Evolutionary conservation across 2,329 filamentous ascomycete species (phyloP).

Genomic region (Bipolaris bicolor): DNA sequence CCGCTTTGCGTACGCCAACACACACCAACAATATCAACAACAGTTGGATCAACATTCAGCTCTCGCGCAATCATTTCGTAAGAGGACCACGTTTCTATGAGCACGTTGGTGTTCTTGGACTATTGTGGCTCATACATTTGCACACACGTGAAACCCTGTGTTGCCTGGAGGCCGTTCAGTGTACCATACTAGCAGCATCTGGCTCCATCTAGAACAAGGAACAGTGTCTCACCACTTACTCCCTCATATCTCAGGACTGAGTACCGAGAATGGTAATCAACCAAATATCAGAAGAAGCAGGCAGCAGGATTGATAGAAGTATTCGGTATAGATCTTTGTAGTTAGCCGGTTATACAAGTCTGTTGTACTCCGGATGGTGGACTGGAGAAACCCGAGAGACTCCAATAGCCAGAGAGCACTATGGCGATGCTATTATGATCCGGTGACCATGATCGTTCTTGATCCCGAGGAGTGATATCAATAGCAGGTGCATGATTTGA

Average conservation of each 20-base stretch:
- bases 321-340: too few species aligned
- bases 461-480: neutral
- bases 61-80: neutral
- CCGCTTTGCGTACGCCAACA: too few species aligned
- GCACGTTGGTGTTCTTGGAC: neutral
- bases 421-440: neutral
- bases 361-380: too few species aligned
- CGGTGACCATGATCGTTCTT: neutral
- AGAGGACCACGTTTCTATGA: neutral
- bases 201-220: neutral
- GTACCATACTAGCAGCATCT: neutral
- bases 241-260: too few species aligned
- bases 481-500: neutral
- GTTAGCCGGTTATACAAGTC: too few species aligned
- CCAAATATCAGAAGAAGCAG: too few species aligned
- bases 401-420: neutral
- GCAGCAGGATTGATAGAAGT: too few species aligned
- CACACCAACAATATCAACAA: too few species aligned
- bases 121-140: neutral
- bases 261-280: too few species aligned
- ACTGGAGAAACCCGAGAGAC: neutral
- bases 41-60: neutral
- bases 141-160: neutral
- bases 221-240: too few species aligned
- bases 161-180: neutral